Base-by-base conservation (phyloP, 148 eudicot species). In the Cornus florida region DNA sequence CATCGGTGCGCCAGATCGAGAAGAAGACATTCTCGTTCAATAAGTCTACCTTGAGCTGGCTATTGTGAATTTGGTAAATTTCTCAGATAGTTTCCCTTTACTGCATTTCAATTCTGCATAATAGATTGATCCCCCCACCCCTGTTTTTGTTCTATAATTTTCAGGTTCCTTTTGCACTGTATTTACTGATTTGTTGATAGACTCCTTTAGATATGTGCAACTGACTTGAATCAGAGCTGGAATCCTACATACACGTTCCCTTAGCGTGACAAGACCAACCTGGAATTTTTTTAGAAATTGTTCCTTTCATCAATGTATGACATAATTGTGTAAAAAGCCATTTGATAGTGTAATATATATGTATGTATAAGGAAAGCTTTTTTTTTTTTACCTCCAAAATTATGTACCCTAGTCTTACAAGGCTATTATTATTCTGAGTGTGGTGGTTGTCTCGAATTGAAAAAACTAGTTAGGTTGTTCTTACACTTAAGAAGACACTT, bases 1-100 rank as follows among this genome's bases (percentile, higher is more conserved):
- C 80, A 81, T 76, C 80, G 87, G 69, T 90, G 85, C 77, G 56
- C 70, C 32, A 88, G 82, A 68, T 82, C 83, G 67, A 91, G 87
- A 82, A 89, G 91, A 83, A 70, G 86, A 79, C 75, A 84, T 41
- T 57, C 75, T 14, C 83, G 79, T 67, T 83, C 53, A 82, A n/a
- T 39, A 71, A 81, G 68, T 71, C 65, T 32, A 17, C 65, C 43
- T 56, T 12, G 31, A 75, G 62, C 16, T 79, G 48, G 32, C 39
- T 62, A 41, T 59, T 75, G 35, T 50, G 22, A 19, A 41, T 70
- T 60, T 33, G 62, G 62, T 72, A 48, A 72, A 24, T 28, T 62
- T 73, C 22, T 50, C 23, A 28, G 14, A 53, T 10, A 16, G 64
- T 19, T 56, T 60, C 33, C 24, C 73, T 41, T 39, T 19, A 10